Conservation (phyloP, 495 filamentous ascomycete genomes). For the Amphirosellinia nigrospora region DNA sequence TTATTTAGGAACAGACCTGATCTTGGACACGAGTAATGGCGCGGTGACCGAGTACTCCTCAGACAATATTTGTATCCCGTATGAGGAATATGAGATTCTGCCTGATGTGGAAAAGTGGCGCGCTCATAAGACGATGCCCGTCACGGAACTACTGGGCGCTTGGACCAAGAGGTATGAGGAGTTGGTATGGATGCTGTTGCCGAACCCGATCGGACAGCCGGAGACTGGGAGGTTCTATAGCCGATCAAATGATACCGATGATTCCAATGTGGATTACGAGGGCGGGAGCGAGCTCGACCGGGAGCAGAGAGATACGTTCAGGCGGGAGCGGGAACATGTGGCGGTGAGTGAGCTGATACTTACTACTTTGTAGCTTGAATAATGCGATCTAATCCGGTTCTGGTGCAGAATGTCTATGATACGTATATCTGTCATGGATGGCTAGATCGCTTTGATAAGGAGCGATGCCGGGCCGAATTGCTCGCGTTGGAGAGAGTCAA, state of each 20-base stretch:
- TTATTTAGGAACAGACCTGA: neutral
- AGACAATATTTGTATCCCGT: neutral
- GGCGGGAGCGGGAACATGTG: neutral
- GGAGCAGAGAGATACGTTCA: neutral
- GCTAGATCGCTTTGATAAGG: neutral
- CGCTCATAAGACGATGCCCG: neutral
- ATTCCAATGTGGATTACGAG: neutral
- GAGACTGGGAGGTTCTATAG: neutral
- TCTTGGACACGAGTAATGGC: neutral
- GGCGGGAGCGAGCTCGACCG: neutral
- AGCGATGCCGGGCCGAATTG: neutral
- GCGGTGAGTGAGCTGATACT: neutral
- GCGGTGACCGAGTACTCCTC: neutral
- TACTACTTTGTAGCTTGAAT: neutral
- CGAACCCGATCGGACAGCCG: neutral
- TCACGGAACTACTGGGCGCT: neutral
- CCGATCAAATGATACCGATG: neutral
- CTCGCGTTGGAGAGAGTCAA: neutral
- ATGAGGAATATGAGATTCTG: neutral
- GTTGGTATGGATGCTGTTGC: neutral
- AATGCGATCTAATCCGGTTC: neutral
- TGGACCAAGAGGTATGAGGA: neutral
- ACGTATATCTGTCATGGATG: neutral
- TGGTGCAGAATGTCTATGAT: neutral
- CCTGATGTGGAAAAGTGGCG: neutral